These are phyloP conservation scores for Suhomyces coccinellae DNA, from an alignment of 1,139 yeast genomes.

Conservation along the genomic window DNA sequence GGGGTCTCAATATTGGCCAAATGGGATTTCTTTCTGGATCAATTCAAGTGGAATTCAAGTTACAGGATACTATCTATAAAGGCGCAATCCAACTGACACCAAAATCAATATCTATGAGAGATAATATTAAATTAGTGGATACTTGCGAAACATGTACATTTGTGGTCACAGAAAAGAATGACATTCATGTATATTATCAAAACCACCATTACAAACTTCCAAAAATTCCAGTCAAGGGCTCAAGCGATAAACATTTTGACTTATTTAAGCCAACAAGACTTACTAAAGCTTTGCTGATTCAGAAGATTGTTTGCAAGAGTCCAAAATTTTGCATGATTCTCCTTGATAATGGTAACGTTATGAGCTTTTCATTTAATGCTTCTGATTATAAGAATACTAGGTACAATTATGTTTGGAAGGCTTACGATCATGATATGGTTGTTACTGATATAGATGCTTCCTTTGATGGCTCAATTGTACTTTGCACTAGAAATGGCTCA, in stretches of 20 bases:
- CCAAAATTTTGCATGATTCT: conserved; percentile 44
- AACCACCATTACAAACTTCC: conserved; percentile 56
- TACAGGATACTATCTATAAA: conserved; percentile 29
- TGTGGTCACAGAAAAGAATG: conserved; percentile 58
- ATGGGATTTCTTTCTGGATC: conserved; percentile 55
- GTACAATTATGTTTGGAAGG: conserved; percentile 51
- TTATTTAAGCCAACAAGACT: conserved; percentile 52
- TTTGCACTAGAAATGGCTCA: conserved; percentile 69
- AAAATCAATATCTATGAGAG: conserved; percentile 43
- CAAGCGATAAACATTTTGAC: conserved; percentile 48
- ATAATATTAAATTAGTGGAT: conserved; percentile 55
- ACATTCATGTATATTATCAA: conserved; percentile 62
- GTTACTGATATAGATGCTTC: conserved; percentile 66
- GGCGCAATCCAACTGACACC: conserved; percentile 46
- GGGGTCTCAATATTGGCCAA: conserved; percentile 90
- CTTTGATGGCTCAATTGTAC: conserved; percentile 64
- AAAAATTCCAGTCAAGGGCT: conserved; percentile 34
- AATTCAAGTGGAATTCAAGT: conserved; percentile 26
- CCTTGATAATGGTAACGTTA: conserved; percentile 53
- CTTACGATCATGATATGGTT: conserved; percentile 51
- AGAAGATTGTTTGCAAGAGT: conserved; percentile 35
- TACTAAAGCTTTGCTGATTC: conserved; percentile 40
- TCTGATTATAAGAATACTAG: conserved; percentile 35
- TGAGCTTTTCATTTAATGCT: conserved; percentile 33
- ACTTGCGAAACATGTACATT: conserved; percentile 76